Conservation (phyloP, 23 red algal genomes). For the Gracilaria gracilis region DNA sequence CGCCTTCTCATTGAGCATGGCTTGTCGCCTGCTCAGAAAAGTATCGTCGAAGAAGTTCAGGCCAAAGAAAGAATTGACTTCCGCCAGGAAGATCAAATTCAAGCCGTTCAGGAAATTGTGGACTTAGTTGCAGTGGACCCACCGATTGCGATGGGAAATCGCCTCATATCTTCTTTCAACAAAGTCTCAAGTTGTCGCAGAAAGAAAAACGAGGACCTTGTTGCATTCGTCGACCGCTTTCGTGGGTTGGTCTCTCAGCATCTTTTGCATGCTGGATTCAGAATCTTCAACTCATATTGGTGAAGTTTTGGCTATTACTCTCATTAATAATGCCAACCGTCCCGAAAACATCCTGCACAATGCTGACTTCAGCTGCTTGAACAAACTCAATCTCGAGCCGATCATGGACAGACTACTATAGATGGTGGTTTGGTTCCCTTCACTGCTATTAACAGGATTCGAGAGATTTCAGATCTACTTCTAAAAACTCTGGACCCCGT, state of each 20-base stretch:
- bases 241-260: background rate
- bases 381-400: background rate
- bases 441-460: background rate
- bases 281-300: background rate
- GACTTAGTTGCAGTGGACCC: background rate
- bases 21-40: slow-evolving; percentile 23
- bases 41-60: slow-evolving; percentile 1
- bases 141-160: background rate
- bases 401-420: background rate
- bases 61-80: slow-evolving; percentile 9
- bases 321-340: background rate
- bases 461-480: background rate
- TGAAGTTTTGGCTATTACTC: background rate
- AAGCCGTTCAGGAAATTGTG: background rate
- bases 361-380: background rate
- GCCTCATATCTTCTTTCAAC: too few species aligned
- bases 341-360: background rate
- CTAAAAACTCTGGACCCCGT: background rate
- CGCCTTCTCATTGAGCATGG: background rate
- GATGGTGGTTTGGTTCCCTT: background rate
- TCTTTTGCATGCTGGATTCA: background rate
- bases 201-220: background rate
- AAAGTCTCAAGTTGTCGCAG: background rate
- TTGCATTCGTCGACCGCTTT: background rate
- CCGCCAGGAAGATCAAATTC: background rate